Evolutionary conservation across 2,329 filamentous ascomycete species (phyloP), one percentile per base, ranked within the genome.

Genomic region (Diatrype stigma): DNA sequence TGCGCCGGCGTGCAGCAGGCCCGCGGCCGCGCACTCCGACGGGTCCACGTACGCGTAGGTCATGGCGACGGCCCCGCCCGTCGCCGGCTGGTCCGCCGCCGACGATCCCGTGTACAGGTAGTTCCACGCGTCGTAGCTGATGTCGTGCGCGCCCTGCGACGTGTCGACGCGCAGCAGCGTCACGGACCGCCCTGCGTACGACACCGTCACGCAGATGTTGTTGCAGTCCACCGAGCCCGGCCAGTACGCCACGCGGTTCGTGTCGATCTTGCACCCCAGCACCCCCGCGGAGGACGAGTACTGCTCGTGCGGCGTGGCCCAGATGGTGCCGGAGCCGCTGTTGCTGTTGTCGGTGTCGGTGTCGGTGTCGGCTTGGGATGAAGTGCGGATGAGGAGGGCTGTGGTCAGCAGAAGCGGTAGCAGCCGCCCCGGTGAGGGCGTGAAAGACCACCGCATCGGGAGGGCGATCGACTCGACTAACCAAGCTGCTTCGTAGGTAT

Each of bases 111-210:
- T 78, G 58, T 67, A 66, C 38, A 84, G 77, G 60, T 78, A 77
- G 71, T 81, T 82, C 78, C 79, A 84, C 46, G 80, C 80, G 56
- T 83, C 80, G 69, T 82, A 84, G 53, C 71, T 75, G 66, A 84
- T 74, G 64, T 84, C 81, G 62, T 79, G 66, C 48, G 79, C 80
- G 51, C 79, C 79, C 35, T 70, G 72, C 1, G 79, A 82, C 52
- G 71, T 67, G 68, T 83, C 81, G 52, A 84, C 70, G 62, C 75
- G 75, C 53, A 84, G 74, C 49, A 90, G 78, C 58, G 81, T 73
- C 51, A 85, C 65, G 37, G 67, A 71, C 53, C 78, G 76, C 50
- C 67, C 76, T 28, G 62, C 68, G 63, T 77, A 68, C 51, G 69
- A 73, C 54, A 84, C 68, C 64, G 76, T 75, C 59, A 83, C 70